Evolutionary conservation across 768 basidiomycete species (phyloP).

Genomic region (Boletus rubroflammeus): DNA sequence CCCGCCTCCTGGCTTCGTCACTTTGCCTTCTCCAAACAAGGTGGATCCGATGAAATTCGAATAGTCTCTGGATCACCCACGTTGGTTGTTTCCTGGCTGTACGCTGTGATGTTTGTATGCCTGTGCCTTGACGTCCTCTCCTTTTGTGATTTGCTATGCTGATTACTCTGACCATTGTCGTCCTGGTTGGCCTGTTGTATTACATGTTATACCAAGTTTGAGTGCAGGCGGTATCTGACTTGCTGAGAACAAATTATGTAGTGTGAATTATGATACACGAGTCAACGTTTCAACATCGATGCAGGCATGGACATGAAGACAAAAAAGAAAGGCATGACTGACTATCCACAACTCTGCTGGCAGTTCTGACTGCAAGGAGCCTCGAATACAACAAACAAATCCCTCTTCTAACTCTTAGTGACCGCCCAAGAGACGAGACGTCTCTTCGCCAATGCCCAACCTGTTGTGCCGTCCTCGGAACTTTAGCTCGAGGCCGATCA

Average conservation of each 20-base stretch:
- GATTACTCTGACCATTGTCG: slow-evolving; percentile 9
- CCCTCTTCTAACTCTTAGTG: slow-evolving; percentile 1
- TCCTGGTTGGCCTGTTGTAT: slow-evolving; percentile 19
- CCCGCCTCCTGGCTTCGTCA: slow-evolving; percentile 15
- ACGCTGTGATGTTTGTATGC: slow-evolving; percentile 6
- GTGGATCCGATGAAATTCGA: slow-evolving; percentile 44
- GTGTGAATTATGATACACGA: slow-evolving; percentile 11
- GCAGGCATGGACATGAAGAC: slow-evolving; percentile 4
- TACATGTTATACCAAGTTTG: slow-evolving; percentile 3
- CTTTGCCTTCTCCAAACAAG: slow-evolving; percentile 41
- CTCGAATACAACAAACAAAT: neutral
- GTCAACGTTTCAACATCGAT: neutral
- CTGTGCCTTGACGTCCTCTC: slow-evolving; percentile 1
- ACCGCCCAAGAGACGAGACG: slow-evolving; percentile 32
- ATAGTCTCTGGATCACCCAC: slow-evolving; percentile 12
- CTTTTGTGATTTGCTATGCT: slow-evolving; percentile 7
- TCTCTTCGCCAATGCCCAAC: slow-evolving; percentile 31
- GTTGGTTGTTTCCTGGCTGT: slow-evolving; percentile 4
- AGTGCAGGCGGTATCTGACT: slow-evolving; percentile 9
- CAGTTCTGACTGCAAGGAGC: neutral
- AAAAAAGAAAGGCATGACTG: slow-evolving; percentile 3
- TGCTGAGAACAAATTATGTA: slow-evolving; percentile 15
- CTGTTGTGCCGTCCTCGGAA: slow-evolving; percentile 33
- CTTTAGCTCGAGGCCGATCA: slow-evolving; percentile 38
- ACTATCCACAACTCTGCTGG: neutral